phyloP scores from a whole-genome alignment of 2,329 filamentous ascomycete genomes.

The Colletotrichum paranaense region DNA sequence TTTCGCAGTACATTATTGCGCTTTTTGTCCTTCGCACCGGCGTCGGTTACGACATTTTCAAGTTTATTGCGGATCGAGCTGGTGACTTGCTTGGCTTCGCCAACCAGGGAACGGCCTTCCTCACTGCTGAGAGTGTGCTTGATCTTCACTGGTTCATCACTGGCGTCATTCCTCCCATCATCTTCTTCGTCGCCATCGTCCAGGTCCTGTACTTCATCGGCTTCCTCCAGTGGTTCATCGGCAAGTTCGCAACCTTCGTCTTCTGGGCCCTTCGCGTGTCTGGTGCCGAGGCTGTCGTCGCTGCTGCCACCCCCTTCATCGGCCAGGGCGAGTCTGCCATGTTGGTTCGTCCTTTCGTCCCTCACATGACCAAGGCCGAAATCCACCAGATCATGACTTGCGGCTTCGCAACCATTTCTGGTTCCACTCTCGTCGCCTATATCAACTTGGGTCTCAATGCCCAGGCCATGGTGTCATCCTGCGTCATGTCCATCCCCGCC shows the following conservation, averaged over 20 bases:
- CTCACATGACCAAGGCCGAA: slow-evolving; percentile 87
- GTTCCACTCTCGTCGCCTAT: slow-evolving; percentile 87
- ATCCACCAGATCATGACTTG: slow-evolving; percentile 94
- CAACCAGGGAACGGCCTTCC: slow-evolving; percentile 76
- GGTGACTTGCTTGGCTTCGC: slow-evolving; percentile 82
- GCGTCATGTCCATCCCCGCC: slow-evolving; percentile 95
- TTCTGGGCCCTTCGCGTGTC: slow-evolving; percentile 91
- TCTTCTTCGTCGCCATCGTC: slow-evolving; percentile 96
- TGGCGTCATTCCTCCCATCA: slow-evolving; percentile 86
- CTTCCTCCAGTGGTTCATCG: slow-evolving; percentile 88
- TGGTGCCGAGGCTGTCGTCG: slow-evolving; percentile 92
- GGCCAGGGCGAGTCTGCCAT: slow-evolving; percentile 95
- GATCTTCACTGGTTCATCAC: slow-evolving; percentile 76
- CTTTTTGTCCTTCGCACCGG: slow-evolving; percentile 87
- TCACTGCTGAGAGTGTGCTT: slow-evolving; percentile 64
- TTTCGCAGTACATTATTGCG: slow-evolving; percentile 87
- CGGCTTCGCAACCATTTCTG: slow-evolving; percentile 92
- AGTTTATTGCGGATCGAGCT: slow-evolving; percentile 83
- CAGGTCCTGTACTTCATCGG: slow-evolving; percentile 86
- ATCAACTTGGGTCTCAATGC: slow-evolving; percentile 85
- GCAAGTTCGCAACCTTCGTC: slow-evolving; percentile 90
- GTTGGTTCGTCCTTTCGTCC: slow-evolving; percentile 88
- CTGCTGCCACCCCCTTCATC: slow-evolving; percentile 92
- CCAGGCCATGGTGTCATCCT: slow-evolving; percentile 88
- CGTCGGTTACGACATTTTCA: slow-evolving; percentile 90